Evolutionary conservation across 2,329 filamentous ascomycete genomes (phyloP).

Genomic region (Colletotrichum gigasporum): DNA sequence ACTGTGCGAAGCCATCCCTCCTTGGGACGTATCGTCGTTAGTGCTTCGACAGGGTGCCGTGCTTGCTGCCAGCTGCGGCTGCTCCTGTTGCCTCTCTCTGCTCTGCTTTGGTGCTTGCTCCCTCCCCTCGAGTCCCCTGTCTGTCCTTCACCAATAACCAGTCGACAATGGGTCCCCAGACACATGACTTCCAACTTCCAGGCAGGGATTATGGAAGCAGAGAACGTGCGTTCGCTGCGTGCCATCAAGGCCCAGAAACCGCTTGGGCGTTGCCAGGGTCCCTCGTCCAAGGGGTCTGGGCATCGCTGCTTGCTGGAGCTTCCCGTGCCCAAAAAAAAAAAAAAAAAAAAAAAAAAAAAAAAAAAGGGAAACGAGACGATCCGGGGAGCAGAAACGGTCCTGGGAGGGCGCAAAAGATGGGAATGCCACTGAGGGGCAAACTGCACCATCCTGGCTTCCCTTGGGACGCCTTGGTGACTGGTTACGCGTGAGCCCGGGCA

Average conservation of each 20-base stretch:
- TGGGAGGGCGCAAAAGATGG: neutral
- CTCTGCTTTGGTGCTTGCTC: too few species aligned
- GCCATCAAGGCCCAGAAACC: slow-evolving; percentile 12
- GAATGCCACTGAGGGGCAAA: neutral
- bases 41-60: neutral
- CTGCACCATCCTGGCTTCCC: neutral
- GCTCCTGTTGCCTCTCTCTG: neutral
- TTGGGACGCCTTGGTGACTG: neutral
- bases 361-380: neutral
- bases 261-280: slow-evolving; percentile 4
- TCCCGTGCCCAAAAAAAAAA: too few species aligned
- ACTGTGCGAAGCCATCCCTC: slow-evolving; percentile 1
- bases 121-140: too few species aligned
- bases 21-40: slow-evolving; percentile 4
- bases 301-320: neutral
- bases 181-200: slow-evolving; percentile 15
- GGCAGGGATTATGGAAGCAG: slow-evolving; percentile 26
- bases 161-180: neutral
- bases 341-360: too few species aligned
- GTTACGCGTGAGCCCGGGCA: neutral
- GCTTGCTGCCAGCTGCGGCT: neutral
- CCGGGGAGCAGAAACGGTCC: neutral
- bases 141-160: slow-evolving; percentile 7
- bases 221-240: slow-evolving; percentile 15
- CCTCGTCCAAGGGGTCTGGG: slow-evolving; percentile 1